Percentiles rank a stretch among this genome's conserved stretches.
These are phyloP conservation scores for Cyberlindnera nakhonratchasimensis DNA, from an alignment of 805 yeast genomes.

Conservation along the genomic window DNA sequence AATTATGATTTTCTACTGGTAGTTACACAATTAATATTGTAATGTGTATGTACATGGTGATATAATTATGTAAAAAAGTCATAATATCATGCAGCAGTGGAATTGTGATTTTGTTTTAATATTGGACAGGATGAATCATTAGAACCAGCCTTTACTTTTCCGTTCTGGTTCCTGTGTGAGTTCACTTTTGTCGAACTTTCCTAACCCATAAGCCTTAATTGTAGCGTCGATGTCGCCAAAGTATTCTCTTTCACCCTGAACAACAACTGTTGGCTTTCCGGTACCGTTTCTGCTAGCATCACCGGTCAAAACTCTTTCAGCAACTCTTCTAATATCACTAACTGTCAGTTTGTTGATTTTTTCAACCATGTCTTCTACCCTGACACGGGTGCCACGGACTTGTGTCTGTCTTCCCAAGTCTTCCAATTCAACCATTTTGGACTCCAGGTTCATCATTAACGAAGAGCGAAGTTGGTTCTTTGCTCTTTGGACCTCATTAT, in stretches of 20 bases:
- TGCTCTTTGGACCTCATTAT: conserved; percentile 78
- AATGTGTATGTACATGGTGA: neutral
- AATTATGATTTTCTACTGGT: neutral
- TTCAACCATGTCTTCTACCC: conserved; percentile 75
- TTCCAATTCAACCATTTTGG: conserved; percentile 89
- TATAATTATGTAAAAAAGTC: neutral
- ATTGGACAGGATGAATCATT: neutral
- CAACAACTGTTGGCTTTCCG: conserved; percentile 77
- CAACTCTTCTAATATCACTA: conserved; percentile 68
- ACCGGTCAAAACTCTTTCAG: conserved; percentile 71
- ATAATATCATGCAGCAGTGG: conserved; percentile 1
- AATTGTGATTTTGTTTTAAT: neutral
- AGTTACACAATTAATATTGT: neutral
- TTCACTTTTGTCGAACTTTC: conserved; percentile 12
- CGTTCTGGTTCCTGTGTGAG: conserved; percentile 2
- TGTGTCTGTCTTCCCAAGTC: conserved; percentile 95
- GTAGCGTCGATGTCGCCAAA: conserved; percentile 81
- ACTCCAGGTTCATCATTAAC: conserved; percentile 87
- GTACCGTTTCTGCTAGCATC: conserved; percentile 47
- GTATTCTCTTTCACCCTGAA: conserved; percentile 81
- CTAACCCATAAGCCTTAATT: conserved; percentile 64
- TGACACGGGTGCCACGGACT: conserved; percentile 70
- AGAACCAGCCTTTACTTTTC: conserved; percentile 30
- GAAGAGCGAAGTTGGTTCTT: conserved; percentile 89
- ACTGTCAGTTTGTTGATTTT: conserved; percentile 68